phyloP scores from a whole-genome alignment of 176 grass and related monocot genomes.

The Musa schizocarpa region DNA sequence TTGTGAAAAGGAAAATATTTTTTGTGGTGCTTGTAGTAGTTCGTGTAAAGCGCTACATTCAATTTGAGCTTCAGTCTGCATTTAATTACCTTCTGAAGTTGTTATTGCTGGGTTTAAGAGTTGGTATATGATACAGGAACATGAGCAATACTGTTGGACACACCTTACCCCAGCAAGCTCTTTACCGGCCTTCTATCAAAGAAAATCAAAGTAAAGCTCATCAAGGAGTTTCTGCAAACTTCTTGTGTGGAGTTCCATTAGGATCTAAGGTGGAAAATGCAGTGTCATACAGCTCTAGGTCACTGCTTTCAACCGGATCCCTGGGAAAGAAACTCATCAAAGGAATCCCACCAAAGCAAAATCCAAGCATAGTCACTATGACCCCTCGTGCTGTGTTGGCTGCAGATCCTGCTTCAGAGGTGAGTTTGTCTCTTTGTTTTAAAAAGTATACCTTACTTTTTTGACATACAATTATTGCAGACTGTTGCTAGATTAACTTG shows the following conservation, averaged over 20 bases:
- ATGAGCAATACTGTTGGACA: constrained; percentile 39
- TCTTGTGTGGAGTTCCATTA: constrained; percentile 16
- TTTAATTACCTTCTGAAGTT: neutral
- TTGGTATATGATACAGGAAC: constrained; percentile 6
- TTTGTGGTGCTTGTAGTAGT: too few relatives aligned
- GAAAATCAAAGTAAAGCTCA: constrained; percentile 14
- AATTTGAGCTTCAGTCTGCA: too few relatives aligned
- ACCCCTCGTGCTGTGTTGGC: constrained; percentile 25
- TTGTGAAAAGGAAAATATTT: too few relatives aligned
- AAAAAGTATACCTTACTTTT: constrained; percentile 10
- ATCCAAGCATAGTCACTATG: constrained; percentile 2
- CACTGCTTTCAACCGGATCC: constrained; percentile 13
- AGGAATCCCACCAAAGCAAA: constrained; percentile 17
- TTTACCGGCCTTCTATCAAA: constrained; percentile 13
- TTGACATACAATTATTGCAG: neutral
- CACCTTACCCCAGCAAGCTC: constrained; percentile 32
- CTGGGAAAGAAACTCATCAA: constrained; percentile 24
- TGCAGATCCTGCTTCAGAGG: constrained; percentile 39
- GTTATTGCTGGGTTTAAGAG: neutral
- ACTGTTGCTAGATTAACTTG: neutral
- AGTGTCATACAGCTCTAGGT: neutral
- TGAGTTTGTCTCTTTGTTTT: neutral
- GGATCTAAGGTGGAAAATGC: constrained; percentile 18
- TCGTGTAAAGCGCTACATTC: too few relatives aligned
- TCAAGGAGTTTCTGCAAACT: constrained; percentile 12